These are phyloP conservation scores for Starmera caribaea DNA, from an alignment of 805 yeast genomes.

Conservation along the genomic window DNA sequence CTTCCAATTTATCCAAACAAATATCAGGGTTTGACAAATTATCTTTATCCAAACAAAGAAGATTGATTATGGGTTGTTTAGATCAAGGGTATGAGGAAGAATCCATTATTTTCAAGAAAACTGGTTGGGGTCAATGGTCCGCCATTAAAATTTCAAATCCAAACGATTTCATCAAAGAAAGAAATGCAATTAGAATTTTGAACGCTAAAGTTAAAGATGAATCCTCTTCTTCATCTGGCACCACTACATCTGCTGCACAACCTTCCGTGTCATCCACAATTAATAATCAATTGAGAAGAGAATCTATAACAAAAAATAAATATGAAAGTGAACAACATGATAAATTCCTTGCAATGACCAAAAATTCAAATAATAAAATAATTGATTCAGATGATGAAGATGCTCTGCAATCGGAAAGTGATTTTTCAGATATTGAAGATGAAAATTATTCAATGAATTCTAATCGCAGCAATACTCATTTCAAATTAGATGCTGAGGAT, in stretches of 20 bases:
- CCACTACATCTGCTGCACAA: no score
- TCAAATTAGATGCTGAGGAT: slow-evolving; percentile 29
- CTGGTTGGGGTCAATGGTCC: slow-evolving; percentile 98
- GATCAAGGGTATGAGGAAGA: slow-evolving; percentile 53
- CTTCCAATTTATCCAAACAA: slow-evolving; percentile 63
- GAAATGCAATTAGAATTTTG: slow-evolving; percentile 30
- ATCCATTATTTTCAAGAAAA: slow-evolving; percentile 71
- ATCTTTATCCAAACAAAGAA: slow-evolving; percentile 79
- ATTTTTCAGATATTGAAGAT: slow-evolving; percentile 24
- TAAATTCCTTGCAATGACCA: slow-evolving; percentile 11
- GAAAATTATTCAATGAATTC: slow-evolving; percentile 19
- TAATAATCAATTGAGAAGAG: slow-evolving; percentile 20
- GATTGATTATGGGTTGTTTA: slow-evolving; percentile 82
- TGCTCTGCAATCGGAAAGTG: slow-evolving; percentile 24
- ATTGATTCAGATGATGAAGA: slow-evolving; percentile 27
- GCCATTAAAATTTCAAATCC: slow-evolving; percentile 41
- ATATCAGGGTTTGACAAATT: slow-evolving; percentile 73
- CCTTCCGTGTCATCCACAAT: neutral
- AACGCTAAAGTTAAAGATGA: slow-evolving; percentile 36
- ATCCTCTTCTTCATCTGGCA: slow-evolving; percentile 2
- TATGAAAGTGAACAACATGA: slow-evolving; percentile 18
- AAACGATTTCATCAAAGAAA: slow-evolving; percentile 25
- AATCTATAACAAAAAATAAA: slow-evolving; percentile 19
- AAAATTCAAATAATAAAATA: slow-evolving; percentile 2
- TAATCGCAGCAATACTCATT: slow-evolving; percentile 8